Conservation (phyloP, 2,329 filamentous ascomycete genomes). For the Paraphoma chrysanthemicola region DNA sequence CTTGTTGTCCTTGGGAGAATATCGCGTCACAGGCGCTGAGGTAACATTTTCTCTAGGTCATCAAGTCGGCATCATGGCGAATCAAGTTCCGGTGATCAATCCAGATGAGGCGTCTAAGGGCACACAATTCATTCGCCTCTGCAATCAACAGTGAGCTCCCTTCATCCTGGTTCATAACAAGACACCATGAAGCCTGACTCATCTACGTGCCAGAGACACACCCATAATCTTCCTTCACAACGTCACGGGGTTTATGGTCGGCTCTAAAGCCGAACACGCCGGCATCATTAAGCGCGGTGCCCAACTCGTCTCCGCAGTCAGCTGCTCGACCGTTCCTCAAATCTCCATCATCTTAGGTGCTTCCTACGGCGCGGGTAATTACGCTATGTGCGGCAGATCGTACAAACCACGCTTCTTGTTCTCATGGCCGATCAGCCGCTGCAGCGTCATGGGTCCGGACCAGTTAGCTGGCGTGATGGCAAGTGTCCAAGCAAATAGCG, state of each 20-base stretch:
- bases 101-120: constrained; percentile 49
- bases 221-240: constrained; percentile 57
- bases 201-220: constrained; percentile 14
- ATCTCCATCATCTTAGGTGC: constrained; percentile 55
- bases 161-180: too few relatives aligned
- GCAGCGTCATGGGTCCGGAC: constrained; percentile 52
- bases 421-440: constrained; percentile 50
- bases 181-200: too few relatives aligned
- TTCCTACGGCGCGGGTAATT: constrained; percentile 57
- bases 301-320: constrained; percentile 55
- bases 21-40: too few relatives aligned
- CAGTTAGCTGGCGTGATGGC: constrained; percentile 52
- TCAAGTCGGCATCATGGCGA: constrained; percentile 50
- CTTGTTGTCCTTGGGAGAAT: too few relatives aligned
- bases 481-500: constrained; percentile 27
- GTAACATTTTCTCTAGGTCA: constrained; percentile 14
- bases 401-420: constrained; percentile 55
- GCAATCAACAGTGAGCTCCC: constrained; percentile 46
- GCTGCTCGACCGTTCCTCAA: constrained; percentile 53
- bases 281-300: constrained; percentile 56
- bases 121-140: constrained; percentile 54
- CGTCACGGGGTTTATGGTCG: constrained; percentile 59
- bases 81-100: constrained; percentile 50
- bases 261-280: constrained; percentile 52
- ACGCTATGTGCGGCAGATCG: constrained; percentile 56